phyloP scores from a whole-genome alignment of 192 early-diverging fungal genomes.

The Rhizophagus prolifer region DNA sequence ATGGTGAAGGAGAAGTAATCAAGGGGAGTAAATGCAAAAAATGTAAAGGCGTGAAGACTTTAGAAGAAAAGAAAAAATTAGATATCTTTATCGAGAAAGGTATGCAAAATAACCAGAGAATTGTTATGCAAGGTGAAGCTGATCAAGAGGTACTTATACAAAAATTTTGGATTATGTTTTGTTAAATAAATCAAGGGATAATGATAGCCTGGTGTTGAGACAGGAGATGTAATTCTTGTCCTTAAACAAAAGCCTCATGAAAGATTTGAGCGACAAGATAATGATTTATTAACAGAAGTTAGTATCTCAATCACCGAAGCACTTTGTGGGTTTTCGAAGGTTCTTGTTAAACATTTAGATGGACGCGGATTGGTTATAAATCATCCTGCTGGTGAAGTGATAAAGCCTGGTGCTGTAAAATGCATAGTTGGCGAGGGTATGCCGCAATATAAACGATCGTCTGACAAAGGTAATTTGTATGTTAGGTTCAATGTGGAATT shows the following conservation, averaged over 20 bases:
- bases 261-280: slow-evolving; percentile 75
- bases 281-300: slow-evolving; percentile 77
- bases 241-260: slow-evolving; percentile 81
- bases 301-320: slow-evolving; percentile 88
- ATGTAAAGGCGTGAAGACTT: slow-evolving; percentile 87
- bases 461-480: slow-evolving; percentile 85
- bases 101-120: slow-evolving; percentile 86
- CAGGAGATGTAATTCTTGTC: slow-evolving; percentile 92
- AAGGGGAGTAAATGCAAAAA: slow-evolving; percentile 86
- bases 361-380: slow-evolving; percentile 82
- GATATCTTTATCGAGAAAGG: slow-evolving; percentile 95
- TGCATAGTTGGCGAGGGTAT: slow-evolving; percentile 89
- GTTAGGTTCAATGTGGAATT: slow-evolving; percentile 86
- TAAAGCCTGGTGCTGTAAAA: slow-evolving; percentile 87
- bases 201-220: slow-evolving; percentile 71
- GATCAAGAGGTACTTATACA: slow-evolving; percentile 69
- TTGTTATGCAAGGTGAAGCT: slow-evolving; percentile 89
- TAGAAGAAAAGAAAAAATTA: slow-evolving; percentile 84
- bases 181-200: not conserved
- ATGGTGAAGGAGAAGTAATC: slow-evolving; percentile 83
- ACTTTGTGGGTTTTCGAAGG: slow-evolving; percentile 85
- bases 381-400: slow-evolving; percentile 79
- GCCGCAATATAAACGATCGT: slow-evolving; percentile 72
- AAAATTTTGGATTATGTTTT: not conserved
- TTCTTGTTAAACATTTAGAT: slow-evolving; percentile 81